phyloP scores from a whole-genome alignment of 805 yeast species.

The Phaffomyces antillensis region DNA sequence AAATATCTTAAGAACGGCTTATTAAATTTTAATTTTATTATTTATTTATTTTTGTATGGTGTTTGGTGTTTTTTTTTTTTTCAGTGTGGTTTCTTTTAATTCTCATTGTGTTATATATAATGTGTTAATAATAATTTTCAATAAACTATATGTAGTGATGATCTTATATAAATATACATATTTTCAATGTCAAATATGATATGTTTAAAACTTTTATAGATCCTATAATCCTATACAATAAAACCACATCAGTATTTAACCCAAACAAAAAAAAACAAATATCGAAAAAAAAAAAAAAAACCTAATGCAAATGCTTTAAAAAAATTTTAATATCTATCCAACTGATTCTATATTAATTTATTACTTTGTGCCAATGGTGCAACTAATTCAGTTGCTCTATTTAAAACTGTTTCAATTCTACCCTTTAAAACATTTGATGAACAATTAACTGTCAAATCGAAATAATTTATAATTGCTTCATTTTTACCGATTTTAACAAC shows the following conservation, averaged over 20 bases:
- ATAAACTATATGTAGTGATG: too few species aligned
- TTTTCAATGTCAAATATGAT: too few species aligned
- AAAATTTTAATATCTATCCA: neutral
- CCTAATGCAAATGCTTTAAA: neutral
- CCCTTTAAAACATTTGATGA: conserved; percentile 69
- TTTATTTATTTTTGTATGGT: neutral
- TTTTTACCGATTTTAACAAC: conserved; percentile 65
- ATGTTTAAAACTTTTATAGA: too few species aligned
- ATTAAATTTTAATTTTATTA: conserved; percentile 1
- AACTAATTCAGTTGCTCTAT: conserved; percentile 70
- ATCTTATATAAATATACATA: too few species aligned
- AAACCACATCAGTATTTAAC: neutral
- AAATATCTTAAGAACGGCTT: conserved; percentile 52
- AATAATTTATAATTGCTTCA: conserved; percentile 62
- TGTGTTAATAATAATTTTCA: too few species aligned
- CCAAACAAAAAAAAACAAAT: neutral
- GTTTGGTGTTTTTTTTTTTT: neutral
- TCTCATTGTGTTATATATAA: neutral
- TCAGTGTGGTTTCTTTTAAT: neutral
- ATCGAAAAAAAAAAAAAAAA: too few species aligned
- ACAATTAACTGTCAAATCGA: conserved; percentile 62
- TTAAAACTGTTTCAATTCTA: conserved; percentile 74
- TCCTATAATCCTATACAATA: neutral
- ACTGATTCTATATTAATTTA: neutral
- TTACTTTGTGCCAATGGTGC: conserved; percentile 62